phyloP scores from a whole-genome alignment of 345 rosid species.

The Syzygium aromaticum region DNA sequence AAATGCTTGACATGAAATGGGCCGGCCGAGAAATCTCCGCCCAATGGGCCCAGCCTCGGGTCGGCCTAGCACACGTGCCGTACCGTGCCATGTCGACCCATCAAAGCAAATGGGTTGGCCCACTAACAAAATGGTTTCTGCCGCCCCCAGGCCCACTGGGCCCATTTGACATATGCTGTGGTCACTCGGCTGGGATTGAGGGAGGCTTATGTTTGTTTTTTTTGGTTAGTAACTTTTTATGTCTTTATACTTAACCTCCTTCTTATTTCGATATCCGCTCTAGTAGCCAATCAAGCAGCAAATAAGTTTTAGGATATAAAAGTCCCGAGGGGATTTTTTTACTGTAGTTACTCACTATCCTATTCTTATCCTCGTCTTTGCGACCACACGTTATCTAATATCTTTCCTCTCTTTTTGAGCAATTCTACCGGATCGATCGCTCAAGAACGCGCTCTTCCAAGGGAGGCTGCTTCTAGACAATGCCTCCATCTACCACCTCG shows the following conservation, averaged over 20 bases:
- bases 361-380: background rate
- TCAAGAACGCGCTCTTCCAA: no score
- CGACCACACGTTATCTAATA: background rate
- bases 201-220: background rate
- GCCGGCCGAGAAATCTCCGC: background rate
- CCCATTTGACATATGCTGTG: background rate
- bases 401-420: background rate
- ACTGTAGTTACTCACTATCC: background rate
- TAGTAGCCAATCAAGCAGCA: background rate
- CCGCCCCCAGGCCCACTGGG: background rate
- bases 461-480: accelerated
- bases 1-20: background rate
- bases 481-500: background rate
- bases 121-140: no score
- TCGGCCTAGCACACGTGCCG: background rate
- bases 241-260: background rate
- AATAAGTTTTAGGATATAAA: background rate
- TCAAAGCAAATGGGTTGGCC: no score
- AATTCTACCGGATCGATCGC: no score
- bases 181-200: background rate
- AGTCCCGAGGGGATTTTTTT: background rate
- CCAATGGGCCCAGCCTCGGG: background rate
- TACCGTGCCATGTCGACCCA: no score
- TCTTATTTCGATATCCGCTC: background rate
- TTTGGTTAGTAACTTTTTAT: no score